These are phyloP conservation scores for Nakazawaea populi DNA, from an alignment of 805 yeast genomes.

Conservation along the genomic window DNA sequence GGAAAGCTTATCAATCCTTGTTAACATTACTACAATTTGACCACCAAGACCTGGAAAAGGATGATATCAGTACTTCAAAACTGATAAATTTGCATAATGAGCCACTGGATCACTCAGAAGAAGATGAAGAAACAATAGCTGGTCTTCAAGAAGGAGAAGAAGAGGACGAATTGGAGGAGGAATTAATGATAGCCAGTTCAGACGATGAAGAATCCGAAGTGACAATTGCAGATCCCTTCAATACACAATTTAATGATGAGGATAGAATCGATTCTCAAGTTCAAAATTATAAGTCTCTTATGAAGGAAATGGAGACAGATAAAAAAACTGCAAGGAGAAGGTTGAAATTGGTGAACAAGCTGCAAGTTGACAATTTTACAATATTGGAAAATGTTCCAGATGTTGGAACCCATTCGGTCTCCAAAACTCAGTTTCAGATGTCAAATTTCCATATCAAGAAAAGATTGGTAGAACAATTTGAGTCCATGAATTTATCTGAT, in stretches of 20 bases:
- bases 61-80: conserved; percentile 12
- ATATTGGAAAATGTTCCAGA: conserved; percentile 5
- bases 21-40: conserved; percentile 53
- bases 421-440: conserved; percentile 8
- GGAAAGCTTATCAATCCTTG: conserved; percentile 61
- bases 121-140: conserved; percentile 20
- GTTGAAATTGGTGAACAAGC: conserved; percentile 10
- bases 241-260: conserved; percentile 60
- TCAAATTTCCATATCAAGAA: conserved; percentile 40
- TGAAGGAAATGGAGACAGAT: conserved; percentile 22
- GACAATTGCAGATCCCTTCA: conserved; percentile 58
- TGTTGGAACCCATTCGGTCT: conserved; percentile 9
- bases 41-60: conserved; percentile 22
- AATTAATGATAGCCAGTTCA: conserved; percentile 15
- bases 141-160: conserved; percentile 12
- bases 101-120: conserved; percentile 28
- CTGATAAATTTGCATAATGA: not conserved
- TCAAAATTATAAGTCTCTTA: conserved; percentile 18
- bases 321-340: conserved; percentile 16
- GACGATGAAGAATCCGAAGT: conserved; percentile 16
- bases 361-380: conserved; percentile 7
- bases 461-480: conserved; percentile 27
- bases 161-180: conserved; percentile 15
- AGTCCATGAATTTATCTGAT: conserved; percentile 26
- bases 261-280: conserved; percentile 31